Conservation (phyloP, 441 rosid species). For the Daphne laureola region DNA sequence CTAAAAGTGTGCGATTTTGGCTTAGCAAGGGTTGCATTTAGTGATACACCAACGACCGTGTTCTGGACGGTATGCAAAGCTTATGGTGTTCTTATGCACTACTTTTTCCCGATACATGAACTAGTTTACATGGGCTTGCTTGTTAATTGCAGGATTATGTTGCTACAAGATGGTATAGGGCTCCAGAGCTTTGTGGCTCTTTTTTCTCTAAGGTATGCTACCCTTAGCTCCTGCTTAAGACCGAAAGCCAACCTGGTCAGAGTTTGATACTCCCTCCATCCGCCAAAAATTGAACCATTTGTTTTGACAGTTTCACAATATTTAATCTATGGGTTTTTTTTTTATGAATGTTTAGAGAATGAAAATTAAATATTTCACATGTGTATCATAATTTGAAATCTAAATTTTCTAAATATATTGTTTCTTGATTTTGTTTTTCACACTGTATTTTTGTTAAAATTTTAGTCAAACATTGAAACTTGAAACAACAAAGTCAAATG, state of each 20-base stretch:
- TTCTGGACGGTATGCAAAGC: constrained; percentile 80
- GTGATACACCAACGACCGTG: constrained; percentile 85
- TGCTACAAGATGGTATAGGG: constrained; percentile 99
- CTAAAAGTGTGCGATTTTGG: constrained; percentile 98
- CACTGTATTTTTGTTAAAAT: too few relatives aligned
- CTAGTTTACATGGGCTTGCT: constrained; percentile 13
- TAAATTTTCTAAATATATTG: too few relatives aligned
- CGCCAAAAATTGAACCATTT: too few relatives aligned
- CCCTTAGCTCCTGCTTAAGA: constrained; percentile 8
- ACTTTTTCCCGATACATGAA: background rate
- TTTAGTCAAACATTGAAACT: too few relatives aligned
- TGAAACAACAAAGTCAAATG: too few relatives aligned
- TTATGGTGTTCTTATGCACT: background rate
- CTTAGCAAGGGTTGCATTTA: constrained; percentile 86
- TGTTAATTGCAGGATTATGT: constrained; percentile 70
- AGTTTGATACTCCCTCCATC: too few relatives aligned
- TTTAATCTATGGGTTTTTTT: too few relatives aligned
- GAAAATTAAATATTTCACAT: too few relatives aligned
- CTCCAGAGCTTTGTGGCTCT: constrained; percentile 97
- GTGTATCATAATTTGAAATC: too few relatives aligned
- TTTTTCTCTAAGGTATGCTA: constrained; percentile 84
- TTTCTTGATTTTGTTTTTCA: too few relatives aligned
- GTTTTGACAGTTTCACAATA: too few relatives aligned
- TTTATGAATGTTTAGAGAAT: too few relatives aligned
- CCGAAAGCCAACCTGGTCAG: constrained; percentile 3